Percentiles rank a stretch among this genome's conserved stretches.
Evolutionary conservation across 2,329 filamentous ascomycete species (phyloP).

Genomic region (Ophiostoma piceae): DNA sequence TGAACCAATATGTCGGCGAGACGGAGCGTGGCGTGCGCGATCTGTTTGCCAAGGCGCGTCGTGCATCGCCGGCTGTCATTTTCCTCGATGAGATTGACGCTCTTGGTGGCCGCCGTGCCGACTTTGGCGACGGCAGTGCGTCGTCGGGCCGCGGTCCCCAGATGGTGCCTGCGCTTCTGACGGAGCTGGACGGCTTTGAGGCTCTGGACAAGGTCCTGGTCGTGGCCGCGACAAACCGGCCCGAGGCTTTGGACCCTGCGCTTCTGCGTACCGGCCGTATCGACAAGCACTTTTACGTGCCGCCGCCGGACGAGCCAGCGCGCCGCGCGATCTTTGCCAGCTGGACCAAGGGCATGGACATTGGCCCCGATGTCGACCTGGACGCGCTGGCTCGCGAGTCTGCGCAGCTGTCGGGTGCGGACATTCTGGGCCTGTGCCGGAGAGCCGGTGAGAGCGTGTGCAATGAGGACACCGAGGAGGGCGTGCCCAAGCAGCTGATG

Average conservation of each 20-base stretch:
- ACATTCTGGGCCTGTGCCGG: slow-evolving; percentile 57
- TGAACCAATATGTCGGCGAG: slow-evolving; percentile 96
- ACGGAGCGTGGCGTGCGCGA: slow-evolving; percentile 81
- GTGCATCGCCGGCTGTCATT: slow-evolving; percentile 85
- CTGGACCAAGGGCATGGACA: slow-evolving; percentile 55
- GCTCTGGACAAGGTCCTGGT: slow-evolving; percentile 76
- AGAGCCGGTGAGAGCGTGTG: slow-evolving; percentile 41
- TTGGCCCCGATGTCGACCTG: slow-evolving; percentile 61
- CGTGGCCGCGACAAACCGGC: slow-evolving; percentile 86
- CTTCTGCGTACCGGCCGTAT: slow-evolving; percentile 81
- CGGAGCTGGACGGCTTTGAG: slow-evolving; percentile 95
- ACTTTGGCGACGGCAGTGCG: slow-evolving; percentile 39
- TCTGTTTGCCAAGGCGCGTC: slow-evolving; percentile 77
- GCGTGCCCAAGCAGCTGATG: slow-evolving; percentile 34
- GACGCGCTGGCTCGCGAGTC: slow-evolving; percentile 57
- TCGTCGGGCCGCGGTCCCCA: slow-evolving; percentile 57
- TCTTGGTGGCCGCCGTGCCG: slow-evolving; percentile 56
- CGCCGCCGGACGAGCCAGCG: slow-evolving; percentile 67
- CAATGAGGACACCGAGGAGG: slow-evolving; percentile 20
- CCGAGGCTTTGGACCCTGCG: slow-evolving; percentile 78
- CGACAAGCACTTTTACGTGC: slow-evolving; percentile 79
- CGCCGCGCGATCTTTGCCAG: slow-evolving; percentile 71
- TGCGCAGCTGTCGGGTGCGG: slow-evolving; percentile 80
- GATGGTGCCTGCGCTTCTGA: slow-evolving; percentile 81
- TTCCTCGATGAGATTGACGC: slow-evolving; percentile 97